phyloP scores from a whole-genome alignment of 345 rosid genomes.

The Lepidium aucheri region DNA sequence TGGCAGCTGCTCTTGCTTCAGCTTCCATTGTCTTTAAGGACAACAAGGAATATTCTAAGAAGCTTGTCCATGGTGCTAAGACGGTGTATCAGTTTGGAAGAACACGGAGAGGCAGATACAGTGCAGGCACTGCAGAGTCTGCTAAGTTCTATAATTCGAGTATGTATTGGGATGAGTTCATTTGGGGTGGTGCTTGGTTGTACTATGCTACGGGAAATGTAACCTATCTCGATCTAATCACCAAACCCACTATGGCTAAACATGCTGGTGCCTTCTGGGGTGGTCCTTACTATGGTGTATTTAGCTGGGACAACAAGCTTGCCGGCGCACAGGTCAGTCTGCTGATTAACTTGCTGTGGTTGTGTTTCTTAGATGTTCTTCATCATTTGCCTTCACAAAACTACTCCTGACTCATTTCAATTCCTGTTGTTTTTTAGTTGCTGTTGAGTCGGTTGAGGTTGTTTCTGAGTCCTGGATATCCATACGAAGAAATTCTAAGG shows the following conservation, averaged over 20 bases:
- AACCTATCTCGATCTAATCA: constrained; percentile 70
- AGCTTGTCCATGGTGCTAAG: constrained; percentile 88
- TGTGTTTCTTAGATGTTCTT: background rate
- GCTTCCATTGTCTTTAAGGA: constrained; percentile 97
- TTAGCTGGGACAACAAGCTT: constrained; percentile 99
- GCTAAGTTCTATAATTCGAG: constrained; percentile 71
- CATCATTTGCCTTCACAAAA: background rate
- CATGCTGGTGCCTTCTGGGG: constrained; percentile 98
- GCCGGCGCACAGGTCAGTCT: constrained; percentile 79
- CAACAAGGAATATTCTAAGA: constrained; percentile 81
- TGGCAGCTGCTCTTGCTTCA: constrained; percentile 94
- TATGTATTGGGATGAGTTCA: constrained; percentile 87
- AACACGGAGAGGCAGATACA: constrained; percentile 68
- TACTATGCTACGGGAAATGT: constrained; percentile 87
- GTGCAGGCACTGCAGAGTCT: constrained; percentile 58
- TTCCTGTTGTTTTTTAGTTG: constrained; percentile 37
- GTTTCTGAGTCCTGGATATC: constrained; percentile 90
- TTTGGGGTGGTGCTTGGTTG: constrained; percentile 96
- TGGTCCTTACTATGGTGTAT: constrained; percentile 75
- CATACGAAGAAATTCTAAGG: constrained; percentile 79
- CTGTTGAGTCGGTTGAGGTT: constrained; percentile 75
- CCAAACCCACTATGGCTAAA: constrained; percentile 58
- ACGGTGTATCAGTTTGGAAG: constrained; percentile 67
- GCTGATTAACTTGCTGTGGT: background rate
- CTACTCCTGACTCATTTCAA: background rate